A percentile compares a stretch with the other conserved stretches of the same genome.
phyloP scores from a whole-genome alignment of 495 filamentous ascomycete species.

The Trichoderma parareesei region DNA sequence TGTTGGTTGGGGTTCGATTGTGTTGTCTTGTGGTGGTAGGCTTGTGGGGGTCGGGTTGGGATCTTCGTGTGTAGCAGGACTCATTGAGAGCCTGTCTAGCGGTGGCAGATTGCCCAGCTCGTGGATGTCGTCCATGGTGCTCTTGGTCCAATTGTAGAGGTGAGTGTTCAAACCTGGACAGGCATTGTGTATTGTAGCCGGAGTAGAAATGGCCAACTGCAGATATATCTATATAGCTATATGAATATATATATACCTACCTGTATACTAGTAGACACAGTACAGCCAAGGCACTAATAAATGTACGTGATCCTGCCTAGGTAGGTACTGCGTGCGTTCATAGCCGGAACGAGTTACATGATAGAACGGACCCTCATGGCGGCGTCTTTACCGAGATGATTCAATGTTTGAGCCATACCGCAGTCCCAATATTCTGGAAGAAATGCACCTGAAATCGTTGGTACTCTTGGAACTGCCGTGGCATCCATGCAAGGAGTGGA shows the following conservation, averaged over 20 bases:
- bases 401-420: neutral
- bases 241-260: no score
- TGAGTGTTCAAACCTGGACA: neutral
- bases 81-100: neutral
- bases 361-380: neutral
- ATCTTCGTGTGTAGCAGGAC: neutral
- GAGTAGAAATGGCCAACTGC: neutral
- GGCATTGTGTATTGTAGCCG: no score
- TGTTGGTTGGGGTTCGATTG: neutral
- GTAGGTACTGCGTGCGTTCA: no score
- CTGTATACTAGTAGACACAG: no score
- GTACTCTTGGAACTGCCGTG: neutral
- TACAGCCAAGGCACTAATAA: no score
- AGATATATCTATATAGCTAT: no score
- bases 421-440: neutral
- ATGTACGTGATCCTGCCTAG: no score
- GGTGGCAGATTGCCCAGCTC: neutral
- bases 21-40: neutral
- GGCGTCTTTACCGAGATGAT: neutral
- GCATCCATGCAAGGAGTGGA: neutral
- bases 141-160: neutral
- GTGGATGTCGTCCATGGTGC: neutral
- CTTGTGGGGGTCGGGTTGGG: neutral
- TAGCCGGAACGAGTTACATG: neutral
- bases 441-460: neutral